Base-by-base conservation (phyloP, 2,329 filamentous ascomycete genomes). In the Cylindrodendrum hubeiense region DNA sequence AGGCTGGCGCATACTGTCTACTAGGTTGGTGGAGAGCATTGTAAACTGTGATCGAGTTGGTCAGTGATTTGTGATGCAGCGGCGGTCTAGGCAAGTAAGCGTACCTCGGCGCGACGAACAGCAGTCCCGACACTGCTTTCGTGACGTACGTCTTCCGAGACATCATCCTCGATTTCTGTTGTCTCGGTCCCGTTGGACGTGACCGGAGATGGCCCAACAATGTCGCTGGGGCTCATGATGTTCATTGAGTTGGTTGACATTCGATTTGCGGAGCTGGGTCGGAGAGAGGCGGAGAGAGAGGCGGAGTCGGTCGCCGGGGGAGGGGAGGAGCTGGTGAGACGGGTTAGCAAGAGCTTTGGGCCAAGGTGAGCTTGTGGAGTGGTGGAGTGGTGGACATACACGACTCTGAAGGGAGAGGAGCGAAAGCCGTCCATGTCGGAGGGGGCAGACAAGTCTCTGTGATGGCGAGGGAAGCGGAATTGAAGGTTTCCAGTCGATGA, bases 121-220 rank as follows among this genome's bases (percentile, higher is more conserved):
- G 52, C 46, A 24, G 67, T 60, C 43, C 55, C 57, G 41, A 70
- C 63, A 17, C 41, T 53, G 21, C 61, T 44, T 53, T 77, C 72
- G 10, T 63, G 69, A 56, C 81, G 82, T 68, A 86, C 84, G 70
- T 90, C 90, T 67, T 93, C 90, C 44, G 86, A 85, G 52, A 81
- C 86, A 68, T 94, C 92, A 69, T 95, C 93, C 67, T 96, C 93
- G 58, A 96, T 94, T 76, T 96, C 93, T 12, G 93, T 95, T 41
- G 88, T 90, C 74, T 91, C 92, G 24, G 93, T 96, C 64, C 93
- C 92, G 76, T 93, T 95, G 41, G 93, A 96, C 54, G 94, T 94
- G 24, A 95, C 93, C 8, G 93, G 93, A 19, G 93, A 95, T 10
- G 93, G 93, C 43, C 93, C 93, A 57, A 94, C 91, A 70, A 91